A percentile compares a stretch with the other conserved stretches of the same genome.
Evolutionary conservation across 345 rosid genomes (phyloP).

Genomic region (Populus nigra): DNA sequence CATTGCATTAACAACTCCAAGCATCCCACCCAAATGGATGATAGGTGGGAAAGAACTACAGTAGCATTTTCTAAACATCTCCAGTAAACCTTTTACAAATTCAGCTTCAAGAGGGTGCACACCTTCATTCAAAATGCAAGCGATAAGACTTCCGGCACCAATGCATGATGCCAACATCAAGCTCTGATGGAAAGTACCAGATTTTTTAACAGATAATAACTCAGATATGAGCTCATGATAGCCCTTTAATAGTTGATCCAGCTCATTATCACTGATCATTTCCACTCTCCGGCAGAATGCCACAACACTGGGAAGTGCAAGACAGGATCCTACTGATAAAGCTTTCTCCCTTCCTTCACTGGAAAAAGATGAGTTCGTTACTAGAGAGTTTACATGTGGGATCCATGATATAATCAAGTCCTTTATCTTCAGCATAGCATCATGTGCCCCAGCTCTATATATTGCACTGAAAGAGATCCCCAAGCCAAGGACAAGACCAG

Average conservation of each 20-base stretch:
- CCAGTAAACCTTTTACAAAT: slow-evolving; percentile 49
- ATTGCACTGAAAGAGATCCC: slow-evolving; percentile 70
- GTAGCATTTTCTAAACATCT: slow-evolving; percentile 71
- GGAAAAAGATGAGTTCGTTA: slow-evolving; percentile 32
- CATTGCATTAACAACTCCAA: slow-evolving; percentile 77
- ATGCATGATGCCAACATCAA: slow-evolving; percentile 75
- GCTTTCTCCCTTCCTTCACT: slow-evolving; percentile 40
- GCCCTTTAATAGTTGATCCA: slow-evolving; percentile 50
- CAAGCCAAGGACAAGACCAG: slow-evolving; percentile 86
- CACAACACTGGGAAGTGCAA: slow-evolving; percentile 66
- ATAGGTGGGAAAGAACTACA: slow-evolving; percentile 55
- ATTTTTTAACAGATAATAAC: slow-evolving; percentile 53
- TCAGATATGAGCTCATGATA: slow-evolving; percentile 66
- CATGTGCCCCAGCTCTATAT: slow-evolving; percentile 74
- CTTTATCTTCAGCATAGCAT: slow-evolving; percentile 60
- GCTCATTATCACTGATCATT: slow-evolving; percentile 57
- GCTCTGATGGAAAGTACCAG: slow-evolving; percentile 58
- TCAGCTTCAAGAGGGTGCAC: slow-evolving; percentile 58
- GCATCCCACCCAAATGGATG: slow-evolving; percentile 77
- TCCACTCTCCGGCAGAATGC: slow-evolving; percentile 81
- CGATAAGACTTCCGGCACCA: slow-evolving; percentile 79
- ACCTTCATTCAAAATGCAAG: slow-evolving; percentile 68
- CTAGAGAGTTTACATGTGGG: slow-evolving; percentile 48
- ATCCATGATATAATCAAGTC: slow-evolving; percentile 74
- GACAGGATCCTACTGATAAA: slow-evolving; percentile 76